Evolutionary conservation across 805 yeast genomes (phyloP), one percentile per base, ranked within the genome.

Genomic region (Metschnikowia kofuensis): DNA sequence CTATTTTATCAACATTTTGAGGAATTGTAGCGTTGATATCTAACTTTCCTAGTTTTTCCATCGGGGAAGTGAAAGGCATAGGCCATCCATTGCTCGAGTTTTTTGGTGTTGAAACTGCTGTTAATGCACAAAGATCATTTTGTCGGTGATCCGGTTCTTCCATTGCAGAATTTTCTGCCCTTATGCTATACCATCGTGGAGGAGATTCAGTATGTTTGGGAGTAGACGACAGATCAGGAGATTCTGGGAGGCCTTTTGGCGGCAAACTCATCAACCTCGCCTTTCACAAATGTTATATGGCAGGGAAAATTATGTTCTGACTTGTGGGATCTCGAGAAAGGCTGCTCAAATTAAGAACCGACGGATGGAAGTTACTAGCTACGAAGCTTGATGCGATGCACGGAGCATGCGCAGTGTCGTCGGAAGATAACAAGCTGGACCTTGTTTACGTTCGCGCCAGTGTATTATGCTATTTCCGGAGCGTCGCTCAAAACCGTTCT

Each of bases 21-120:
- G 49, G 44, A 15, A 38, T 32, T 11, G 44, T 34, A 8, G 28
- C 16, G 38, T 49, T 47, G 35, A 55, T 43, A 49, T 72, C 70
- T 27, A 72, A 55, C 34, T 66, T 62, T 48, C 68, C 66, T 28
- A 72, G 61, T 46, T 64, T 62, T 40, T 62, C 64, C 48, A 70
- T 64, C 14, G 77, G 77, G 7, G 75, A 70, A 16, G 65, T 38
- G 35, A 63, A 63, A 26, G 60, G 38, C 14, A 49, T 46, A 13
- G 61, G 51, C 14, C 48, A 49, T 31, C 44, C 43, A 35, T 49
- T 46, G 34, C 52, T 51, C 21, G 51, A 50, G 35, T 52, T 52
- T 30, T 61, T 49, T 8, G 67, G 67, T 8, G 67, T 63, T 13
- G 65, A 60, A 1, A 65, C 64, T 2, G 49, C 49, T n/a, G 45